Evolutionary conservation across 2,329 filamentous ascomycete species (phyloP).

Genomic region (Aspergillus proliferans): DNA sequence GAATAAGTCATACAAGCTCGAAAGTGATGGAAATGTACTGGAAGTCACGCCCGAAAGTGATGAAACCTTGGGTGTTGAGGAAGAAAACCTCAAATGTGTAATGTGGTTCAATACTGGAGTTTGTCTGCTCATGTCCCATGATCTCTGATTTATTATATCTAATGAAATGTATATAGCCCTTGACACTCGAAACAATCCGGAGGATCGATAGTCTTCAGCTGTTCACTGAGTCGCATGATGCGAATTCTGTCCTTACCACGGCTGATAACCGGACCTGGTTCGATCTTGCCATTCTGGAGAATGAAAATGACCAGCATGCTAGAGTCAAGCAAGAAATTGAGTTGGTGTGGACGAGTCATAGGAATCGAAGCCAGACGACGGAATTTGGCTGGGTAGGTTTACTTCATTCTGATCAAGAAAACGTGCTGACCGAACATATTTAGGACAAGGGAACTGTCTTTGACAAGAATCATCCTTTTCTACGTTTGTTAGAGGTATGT

Average conservation of each 20-base stretch:
- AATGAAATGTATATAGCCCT: background rate
- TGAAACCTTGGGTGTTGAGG: too few species aligned
- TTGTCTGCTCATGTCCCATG: background rate
- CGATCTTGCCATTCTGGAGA: constrained; percentile 4
- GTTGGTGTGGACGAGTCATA: constrained; percentile 5
- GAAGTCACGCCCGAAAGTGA: too few species aligned
- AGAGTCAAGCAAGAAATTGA: constrained; percentile 2
- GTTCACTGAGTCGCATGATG: background rate
- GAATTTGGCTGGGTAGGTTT: constrained; percentile 3
- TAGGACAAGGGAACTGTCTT: background rate
- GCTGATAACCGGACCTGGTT: constrained; percentile 6
- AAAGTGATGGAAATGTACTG: background rate
- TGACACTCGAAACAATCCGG: background rate
- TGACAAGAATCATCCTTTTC: background rate
- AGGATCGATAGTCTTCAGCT: background rate
- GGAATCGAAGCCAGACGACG: constrained; percentile 1
- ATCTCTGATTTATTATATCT: background rate
- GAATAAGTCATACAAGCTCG: background rate
- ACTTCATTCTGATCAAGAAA: too few species aligned
- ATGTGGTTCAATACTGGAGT: background rate
- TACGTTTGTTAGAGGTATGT: background rate
- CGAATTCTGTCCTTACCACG: background rate
- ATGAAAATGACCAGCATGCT: constrained; percentile 1
- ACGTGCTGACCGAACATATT: too few species aligned
- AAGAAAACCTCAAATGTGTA: background rate